Conservation (phyloP, 495 filamentous ascomycete genomes). For the Tuber melanosporum region DNA sequence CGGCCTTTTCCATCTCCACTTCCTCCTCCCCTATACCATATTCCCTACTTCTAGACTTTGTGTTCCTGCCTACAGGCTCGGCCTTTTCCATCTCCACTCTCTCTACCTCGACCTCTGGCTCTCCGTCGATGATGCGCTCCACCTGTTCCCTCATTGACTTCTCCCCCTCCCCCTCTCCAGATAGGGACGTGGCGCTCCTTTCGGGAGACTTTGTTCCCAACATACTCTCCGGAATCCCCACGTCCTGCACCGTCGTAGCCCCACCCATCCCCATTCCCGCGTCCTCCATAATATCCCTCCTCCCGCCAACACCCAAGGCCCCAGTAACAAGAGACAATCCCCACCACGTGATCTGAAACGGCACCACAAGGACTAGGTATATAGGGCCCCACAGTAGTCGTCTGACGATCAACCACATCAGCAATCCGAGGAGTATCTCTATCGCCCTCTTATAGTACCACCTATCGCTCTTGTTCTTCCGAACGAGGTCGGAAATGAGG, state of each 20-base stretch:
- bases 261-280: slow-evolving; percentile 36
- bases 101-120: slow-evolving; percentile 12
- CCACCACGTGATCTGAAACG: slow-evolving; percentile 57
- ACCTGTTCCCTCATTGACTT: slow-evolving; percentile 48
- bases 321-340: slow-evolving; percentile 47
- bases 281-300: slow-evolving; percentile 41
- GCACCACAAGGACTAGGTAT: slow-evolving; percentile 81
- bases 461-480: slow-evolving; percentile 85
- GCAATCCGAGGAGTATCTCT: slow-evolving; percentile 67
- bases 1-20: not conserved
- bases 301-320: slow-evolving; percentile 43
- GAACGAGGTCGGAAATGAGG: slow-evolving; percentile 70
- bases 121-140: slow-evolving; percentile 49
- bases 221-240: slow-evolving; percentile 42
- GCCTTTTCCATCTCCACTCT: slow-evolving; percentile 8
- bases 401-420: slow-evolving; percentile 78
- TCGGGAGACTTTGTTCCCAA: slow-evolving; percentile 48
- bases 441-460: slow-evolving; percentile 92
- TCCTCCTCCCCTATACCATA: slow-evolving; percentile 8
- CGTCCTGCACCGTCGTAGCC: slow-evolving; percentile 30
- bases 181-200: slow-evolving; percentile 38
- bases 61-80: not conserved
- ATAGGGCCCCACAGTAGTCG: slow-evolving; percentile 79
- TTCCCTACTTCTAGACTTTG: slow-evolving; percentile 14
- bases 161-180: slow-evolving; percentile 37